Base-by-base conservation (phyloP, 495 filamentous ascomycete genomes). In the Arthonia radiata region DNA sequence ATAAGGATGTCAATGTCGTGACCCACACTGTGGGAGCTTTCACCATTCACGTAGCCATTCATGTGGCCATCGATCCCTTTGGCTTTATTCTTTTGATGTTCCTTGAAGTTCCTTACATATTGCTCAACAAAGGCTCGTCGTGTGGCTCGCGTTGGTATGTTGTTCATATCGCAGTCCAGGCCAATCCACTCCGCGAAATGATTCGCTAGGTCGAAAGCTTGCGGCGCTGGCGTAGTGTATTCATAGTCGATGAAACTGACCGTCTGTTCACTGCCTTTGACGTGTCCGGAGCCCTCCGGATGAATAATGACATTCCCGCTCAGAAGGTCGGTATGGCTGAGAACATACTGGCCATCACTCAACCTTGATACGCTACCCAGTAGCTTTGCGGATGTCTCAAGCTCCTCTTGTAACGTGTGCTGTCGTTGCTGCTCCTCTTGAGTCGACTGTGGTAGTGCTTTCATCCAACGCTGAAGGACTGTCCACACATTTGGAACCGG, bases 131-230 rank as follows among this genome's bases (percentile, higher is more conserved):
- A 99, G 31, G 71, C 66, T 21, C 71, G 57, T 13, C 86, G 71
- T 35, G 79, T 66, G 4, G 67, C 53, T 28, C 61, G 61, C 0
- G 82, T 89, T 2, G 86, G 86, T 23, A 93, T 59, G 41, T 71
- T 68, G 35, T 50, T 66, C 48, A 68, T 78, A 45, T 99, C 81
- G 59, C 86, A 99, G 36, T 86, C 77, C 41, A 91, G 90, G 31
- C 86, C 86, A 28, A 71, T 82, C 83, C 86, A 99, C 54, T 99
- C 86, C 23, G 89, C 79, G 43, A 99, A 83, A 56, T 99, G 86
- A 56, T 99, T 99, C n/a, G 86, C 71, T 31, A 99, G 65, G 44
- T 99, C 86, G 47, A 99, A 99, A n/a, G 86, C 79, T 9, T 82
- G 77, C 1, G 89, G 86, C 5, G 81, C 81, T 2, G 89, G 80